A percentile compares a stretch with the other conserved stretches of the same genome.
Conservation (phyloP, 1,139 yeast genomes). For the Hanseniaspora uvarum region DNA sequence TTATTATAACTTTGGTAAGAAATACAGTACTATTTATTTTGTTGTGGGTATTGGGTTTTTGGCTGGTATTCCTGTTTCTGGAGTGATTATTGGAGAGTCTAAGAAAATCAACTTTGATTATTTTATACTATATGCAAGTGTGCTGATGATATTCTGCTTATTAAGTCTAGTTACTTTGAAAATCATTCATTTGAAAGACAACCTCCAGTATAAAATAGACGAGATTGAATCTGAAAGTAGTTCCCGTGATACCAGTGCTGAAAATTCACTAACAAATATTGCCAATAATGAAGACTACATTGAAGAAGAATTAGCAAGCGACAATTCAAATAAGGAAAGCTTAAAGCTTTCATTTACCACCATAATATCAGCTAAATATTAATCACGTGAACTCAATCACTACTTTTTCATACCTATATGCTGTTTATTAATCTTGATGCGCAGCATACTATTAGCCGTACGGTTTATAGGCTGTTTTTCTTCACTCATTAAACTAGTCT, state of each 20-base stretch:
- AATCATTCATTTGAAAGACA: conserved; percentile 5
- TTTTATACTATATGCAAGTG: conserved; percentile 35
- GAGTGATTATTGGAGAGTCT: conserved; percentile 39
- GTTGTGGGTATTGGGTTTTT: conserved; percentile 39
- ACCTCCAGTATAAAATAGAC: conserved; percentile 10
- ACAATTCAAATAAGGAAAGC: background rate
- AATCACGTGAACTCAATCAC: too few species aligned
- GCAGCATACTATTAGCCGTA: background rate
- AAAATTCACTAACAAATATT: background rate
- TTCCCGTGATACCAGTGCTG: background rate
- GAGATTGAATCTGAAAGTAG: background rate
- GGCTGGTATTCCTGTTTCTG: conserved; percentile 43
- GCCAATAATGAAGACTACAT: background rate
- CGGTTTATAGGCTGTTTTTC: background rate
- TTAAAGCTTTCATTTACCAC: background rate
- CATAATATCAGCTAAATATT: background rate
- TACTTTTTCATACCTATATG: too few species aligned
- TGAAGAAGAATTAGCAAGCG: background rate
- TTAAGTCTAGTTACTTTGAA: conserved; percentile 25
- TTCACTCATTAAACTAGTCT: background rate
- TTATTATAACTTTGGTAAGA: conserved; percentile 39
- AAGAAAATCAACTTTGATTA: conserved; percentile 30
- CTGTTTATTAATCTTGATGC: background rate
- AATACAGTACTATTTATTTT: conserved; percentile 42
- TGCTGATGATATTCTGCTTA: conserved; percentile 31